These are phyloP conservation scores for Ceratocystis lukuohia DNA, from an alignment of 2,329 filamentous ascomycete genomes.

Conservation along the genomic window DNA sequence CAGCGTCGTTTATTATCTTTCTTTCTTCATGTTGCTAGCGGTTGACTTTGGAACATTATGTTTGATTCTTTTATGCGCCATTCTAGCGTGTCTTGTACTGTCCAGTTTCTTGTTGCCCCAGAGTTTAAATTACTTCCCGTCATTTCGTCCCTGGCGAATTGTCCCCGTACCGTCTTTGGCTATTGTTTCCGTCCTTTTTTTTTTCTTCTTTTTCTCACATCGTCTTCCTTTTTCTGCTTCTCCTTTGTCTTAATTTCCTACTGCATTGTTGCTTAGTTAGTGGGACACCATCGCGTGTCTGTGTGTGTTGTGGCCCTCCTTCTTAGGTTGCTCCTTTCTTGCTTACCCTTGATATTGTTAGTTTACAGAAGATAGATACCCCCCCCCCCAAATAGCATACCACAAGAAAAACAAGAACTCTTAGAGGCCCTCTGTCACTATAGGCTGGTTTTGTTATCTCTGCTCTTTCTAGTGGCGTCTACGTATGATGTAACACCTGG, in stretches of 20 bases:
- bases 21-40: background rate
- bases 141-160: background rate
- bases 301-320: background rate
- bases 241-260: background rate
- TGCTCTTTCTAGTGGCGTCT: background rate
- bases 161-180: background rate
- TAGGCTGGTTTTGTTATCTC: background rate
- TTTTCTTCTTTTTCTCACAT: background rate
- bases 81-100: background rate
- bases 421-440: background rate
- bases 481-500: background rate
- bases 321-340: conserved; percentile 1
- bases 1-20: background rate
- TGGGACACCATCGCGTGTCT: background rate
- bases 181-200: background rate
- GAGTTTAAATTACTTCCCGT: background rate
- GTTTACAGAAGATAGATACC: conserved; percentile 6
- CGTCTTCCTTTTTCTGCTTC: background rate
- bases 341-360: conserved; percentile 9
- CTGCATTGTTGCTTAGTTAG: background rate
- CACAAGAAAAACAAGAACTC: background rate
- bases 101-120: conserved; percentile 6
- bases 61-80: background rate
- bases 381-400: background rate
- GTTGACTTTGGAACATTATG: background rate